phyloP scores from a whole-genome alignment of 257 asterid species.

The Solanum arcanum region DNA sequence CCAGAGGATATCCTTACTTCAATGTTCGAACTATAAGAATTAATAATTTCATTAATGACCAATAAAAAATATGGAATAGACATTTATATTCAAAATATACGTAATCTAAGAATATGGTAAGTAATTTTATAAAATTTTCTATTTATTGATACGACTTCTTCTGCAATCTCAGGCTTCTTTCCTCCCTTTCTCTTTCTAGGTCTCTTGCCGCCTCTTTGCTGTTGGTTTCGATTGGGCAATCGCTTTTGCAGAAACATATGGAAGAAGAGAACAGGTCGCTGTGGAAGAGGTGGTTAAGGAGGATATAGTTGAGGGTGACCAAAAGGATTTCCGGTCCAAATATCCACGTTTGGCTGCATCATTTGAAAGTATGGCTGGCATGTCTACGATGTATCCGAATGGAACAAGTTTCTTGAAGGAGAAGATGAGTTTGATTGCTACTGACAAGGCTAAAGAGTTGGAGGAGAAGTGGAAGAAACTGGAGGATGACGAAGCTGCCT shows the following conservation, averaged over 20 bases:
- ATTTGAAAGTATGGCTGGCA: neutral
- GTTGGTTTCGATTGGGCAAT: neutral
- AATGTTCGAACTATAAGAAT: neutral
- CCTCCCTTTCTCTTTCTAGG: neutral
- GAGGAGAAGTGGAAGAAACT: slow-evolving; percentile 57
- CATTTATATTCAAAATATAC: neutral
- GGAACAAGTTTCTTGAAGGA: slow-evolving; percentile 13
- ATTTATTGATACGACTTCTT: neutral
- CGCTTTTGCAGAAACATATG: neutral
- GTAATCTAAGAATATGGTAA: neutral
- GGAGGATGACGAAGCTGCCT: slow-evolving; percentile 22
- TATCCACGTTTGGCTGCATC: slow-evolving; percentile 31
- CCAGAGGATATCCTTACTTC: neutral
- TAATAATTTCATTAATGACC: neutral
- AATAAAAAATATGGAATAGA: neutral
- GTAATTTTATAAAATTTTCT: neutral
- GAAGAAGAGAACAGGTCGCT: neutral
- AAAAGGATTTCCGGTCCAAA: slow-evolving; percentile 12
- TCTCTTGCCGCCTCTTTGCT: neutral
- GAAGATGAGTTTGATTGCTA: slow-evolving; percentile 24
- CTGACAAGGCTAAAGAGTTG: slow-evolving; percentile 34
- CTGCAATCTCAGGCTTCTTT: neutral
- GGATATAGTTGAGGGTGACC: neutral
- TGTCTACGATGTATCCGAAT: neutral
- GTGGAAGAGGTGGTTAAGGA: neutral